These are phyloP conservation scores for Arctostaphylos glauca DNA, from an alignment of 148 eudicot genomes.

Conservation along the genomic window DNA sequence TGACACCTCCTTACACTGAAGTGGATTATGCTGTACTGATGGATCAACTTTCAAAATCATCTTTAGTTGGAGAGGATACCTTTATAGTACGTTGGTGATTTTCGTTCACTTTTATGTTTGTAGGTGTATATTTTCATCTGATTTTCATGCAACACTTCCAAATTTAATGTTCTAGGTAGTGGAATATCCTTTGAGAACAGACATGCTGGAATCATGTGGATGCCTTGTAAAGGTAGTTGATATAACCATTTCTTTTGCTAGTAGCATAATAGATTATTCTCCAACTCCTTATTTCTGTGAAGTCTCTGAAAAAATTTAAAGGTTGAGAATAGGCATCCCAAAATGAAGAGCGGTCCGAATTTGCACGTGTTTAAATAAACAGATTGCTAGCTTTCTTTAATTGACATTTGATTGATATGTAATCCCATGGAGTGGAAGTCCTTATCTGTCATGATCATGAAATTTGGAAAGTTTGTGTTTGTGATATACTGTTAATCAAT, in stretches of 20 bases:
- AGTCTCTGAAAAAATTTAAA: neutral
- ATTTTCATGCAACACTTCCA: constrained; percentile 5
- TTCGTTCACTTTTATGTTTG: neutral
- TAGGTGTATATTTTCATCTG: neutral
- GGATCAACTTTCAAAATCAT: constrained; percentile 70
- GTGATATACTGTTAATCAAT: neutral
- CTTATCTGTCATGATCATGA: neutral
- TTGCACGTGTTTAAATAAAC: neutral
- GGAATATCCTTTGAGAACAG: constrained; percentile 81
- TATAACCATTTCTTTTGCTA: neutral
- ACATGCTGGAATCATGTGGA: constrained; percentile 76
- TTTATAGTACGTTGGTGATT: constrained; percentile 60
- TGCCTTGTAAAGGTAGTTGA: constrained; percentile 69
- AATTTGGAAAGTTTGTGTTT: neutral
- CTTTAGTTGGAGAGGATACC: constrained; percentile 71
- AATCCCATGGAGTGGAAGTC: neutral
- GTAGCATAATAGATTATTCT: neutral
- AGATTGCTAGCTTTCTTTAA: neutral
- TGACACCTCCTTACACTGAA: constrained; percentile 84
- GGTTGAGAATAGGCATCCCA: neutral
- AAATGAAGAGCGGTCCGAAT: neutral
- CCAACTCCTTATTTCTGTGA: neutral
- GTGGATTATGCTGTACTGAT: constrained; percentile 81
- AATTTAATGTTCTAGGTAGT: constrained; percentile 49
- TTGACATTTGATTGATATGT: neutral